Evolutionary conservation across 495 filamentous ascomycete genomes (phyloP), one percentile per base, ranked within the genome.

Genomic region (Tetracladium setigerum): DNA sequence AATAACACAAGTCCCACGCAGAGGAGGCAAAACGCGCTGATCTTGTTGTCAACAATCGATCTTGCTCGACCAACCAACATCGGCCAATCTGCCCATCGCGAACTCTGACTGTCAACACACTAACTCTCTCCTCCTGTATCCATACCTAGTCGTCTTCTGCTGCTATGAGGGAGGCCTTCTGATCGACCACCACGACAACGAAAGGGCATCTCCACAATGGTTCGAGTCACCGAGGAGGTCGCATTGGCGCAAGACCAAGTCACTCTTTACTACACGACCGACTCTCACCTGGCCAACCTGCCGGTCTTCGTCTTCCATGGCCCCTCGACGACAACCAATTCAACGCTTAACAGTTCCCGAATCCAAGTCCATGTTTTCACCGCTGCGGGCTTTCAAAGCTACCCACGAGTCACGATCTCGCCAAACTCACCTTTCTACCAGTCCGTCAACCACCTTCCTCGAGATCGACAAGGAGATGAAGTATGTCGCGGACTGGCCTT

Each of bases 381-480:
- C 44, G 78, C 87, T 2, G 91, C 87, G 38, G 92, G 92, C 41
- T 83, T 91, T 46, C 81, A 85, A 52, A 87, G 83, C 44, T 97
- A 89, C 62, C 81, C 86, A 49, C 87, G 92, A 54, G 78, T 98
- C 53, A 91, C 87, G 11, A 80, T 96, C 44, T 92, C 92, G 17
- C 91, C 90, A 17, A 90, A 82, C 47, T 95, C 91, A n/a, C 82
- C 92, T n/a, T 80, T 94, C 50, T 98, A 96, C 62, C 79, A 81
- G 47, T 89, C 89, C 27, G 90, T 98, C 60, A 83, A 84, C 60
- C 80, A 94, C 60, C 76, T 99, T n/a, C 87, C 94, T 17, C 81
- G 86, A 47, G 90, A 95, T 57, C 86, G 86, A 63, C 92, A 97
- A 71, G 91, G 89, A 34, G 87, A 95, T 62, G 89, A 95, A 60